Base-by-base conservation (phyloP, 306 rosid genomes). In the Vigna angularis region DNA sequence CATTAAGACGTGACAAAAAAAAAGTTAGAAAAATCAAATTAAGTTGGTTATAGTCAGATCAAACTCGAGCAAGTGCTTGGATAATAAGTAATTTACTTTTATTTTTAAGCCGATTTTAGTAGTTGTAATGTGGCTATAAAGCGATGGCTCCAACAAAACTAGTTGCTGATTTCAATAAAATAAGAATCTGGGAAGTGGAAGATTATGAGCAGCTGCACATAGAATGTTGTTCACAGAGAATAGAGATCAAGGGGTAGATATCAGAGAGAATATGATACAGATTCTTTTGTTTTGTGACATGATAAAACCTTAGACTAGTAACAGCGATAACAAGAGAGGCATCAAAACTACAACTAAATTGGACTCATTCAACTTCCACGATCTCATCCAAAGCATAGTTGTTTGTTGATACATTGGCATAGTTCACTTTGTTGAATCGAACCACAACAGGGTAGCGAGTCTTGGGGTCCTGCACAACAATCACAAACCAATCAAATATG, bases 331-430 rank as follows among this genome's bases (percentile, higher is more conserved):
- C 70, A 80, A 50, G 78, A 84, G 82, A 82, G 83, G 75, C 81
- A 77, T 87, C 77, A 83, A 81, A 83, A 85, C 64, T 70, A 83
- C 65, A 88, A 82, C 40, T 26, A 50, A 71, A 81, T 9, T 42
- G 8, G 63, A 61, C 80, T 92, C 88, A 91, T 75, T 63, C 53
- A 2, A 92, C 89, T 86, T 92, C 97, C 78, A 51, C 84, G 62
- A 92, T 85, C 87, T 92, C 97, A 79, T 92, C 97, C 93, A 92
- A 84, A 13, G 97, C 97, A 78, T 90, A 92, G 89, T 92, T 92
- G 89, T 92, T 92, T 74, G 97, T 92, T 44, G 97, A 92, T 81
- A 92, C 93, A 57, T 90, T 92, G 62, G 97, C 97, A 56, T 92
- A 92, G 85, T 92, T 90, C 52, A 92, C 97, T 79, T 92, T 92